Conservation (phyloP, 345 rosid species). For the Trapa bicornis region DNA sequence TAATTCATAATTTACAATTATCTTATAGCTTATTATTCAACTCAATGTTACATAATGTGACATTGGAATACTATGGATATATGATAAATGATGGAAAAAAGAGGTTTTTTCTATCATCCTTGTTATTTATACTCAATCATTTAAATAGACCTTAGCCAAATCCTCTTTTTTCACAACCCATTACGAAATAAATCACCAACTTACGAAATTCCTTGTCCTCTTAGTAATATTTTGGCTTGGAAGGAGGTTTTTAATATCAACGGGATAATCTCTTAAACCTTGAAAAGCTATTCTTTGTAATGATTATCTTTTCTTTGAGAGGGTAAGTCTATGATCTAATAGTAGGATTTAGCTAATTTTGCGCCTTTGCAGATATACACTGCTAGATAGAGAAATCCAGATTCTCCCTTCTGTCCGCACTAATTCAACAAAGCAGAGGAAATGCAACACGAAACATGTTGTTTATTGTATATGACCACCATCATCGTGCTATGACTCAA, state of each 20-base stretch:
- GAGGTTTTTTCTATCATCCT: too few relatives aligned
- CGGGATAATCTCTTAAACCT: neutral
- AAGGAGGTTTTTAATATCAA: neutral
- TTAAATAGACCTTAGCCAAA: too few relatives aligned
- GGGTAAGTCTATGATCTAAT: neutral
- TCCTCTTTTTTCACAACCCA: too few relatives aligned
- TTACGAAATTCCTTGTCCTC: neutral
- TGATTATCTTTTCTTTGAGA: neutral
- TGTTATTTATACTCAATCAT: too few relatives aligned
- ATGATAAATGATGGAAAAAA: too few relatives aligned
- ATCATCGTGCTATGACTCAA: constrained; percentile 25
- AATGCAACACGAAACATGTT: neutral
- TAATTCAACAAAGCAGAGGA: neutral
- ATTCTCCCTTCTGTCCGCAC: neutral
- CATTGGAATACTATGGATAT: too few relatives aligned
- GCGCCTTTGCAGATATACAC: neutral
- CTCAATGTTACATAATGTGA: too few relatives aligned
- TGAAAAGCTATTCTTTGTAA: neutral
- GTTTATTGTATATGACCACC: neutral
- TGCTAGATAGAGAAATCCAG: neutral
- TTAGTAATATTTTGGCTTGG: neutral
- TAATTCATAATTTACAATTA: too few relatives aligned
- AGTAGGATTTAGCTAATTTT: neutral
- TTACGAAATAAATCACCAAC: too few relatives aligned
- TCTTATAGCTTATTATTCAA: too few relatives aligned